Conservation (phyloP, 176 grass and related monocot genomes). For the Musa troglodytarum region DNA sequence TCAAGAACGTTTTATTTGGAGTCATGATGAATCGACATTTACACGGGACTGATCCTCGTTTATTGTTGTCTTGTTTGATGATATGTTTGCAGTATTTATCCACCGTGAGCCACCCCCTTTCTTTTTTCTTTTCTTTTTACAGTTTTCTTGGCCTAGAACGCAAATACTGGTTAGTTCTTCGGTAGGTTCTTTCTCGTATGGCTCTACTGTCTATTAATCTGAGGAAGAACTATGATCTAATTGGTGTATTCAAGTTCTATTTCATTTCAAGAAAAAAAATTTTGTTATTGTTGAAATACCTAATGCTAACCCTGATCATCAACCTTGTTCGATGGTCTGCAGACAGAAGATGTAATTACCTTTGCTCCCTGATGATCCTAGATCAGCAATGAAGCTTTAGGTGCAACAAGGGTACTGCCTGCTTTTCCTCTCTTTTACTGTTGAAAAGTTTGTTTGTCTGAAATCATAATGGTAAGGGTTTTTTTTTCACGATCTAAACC, state of each 20-base stretch:
- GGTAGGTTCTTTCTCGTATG: background rate
- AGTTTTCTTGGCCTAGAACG: background rate
- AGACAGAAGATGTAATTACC: constrained; percentile 64
- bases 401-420: constrained; percentile 57
- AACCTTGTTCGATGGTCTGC: constrained; percentile 27
- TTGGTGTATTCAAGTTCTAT: background rate
- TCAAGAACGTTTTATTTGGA: background rate
- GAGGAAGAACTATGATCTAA: background rate
- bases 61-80: too few relatives aligned
- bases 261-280: too few relatives aligned
- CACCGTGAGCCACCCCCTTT: background rate
- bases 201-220: background rate
- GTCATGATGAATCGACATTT: background rate
- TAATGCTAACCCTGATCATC: background rate
- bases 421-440: constrained; percentile 12
- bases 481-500: too few relatives aligned
- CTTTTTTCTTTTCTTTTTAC: background rate
- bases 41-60: background rate
- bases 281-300: background rate
- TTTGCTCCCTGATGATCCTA: too few relatives aligned
- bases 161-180: background rate
- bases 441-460: background rate
- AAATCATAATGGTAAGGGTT: too few relatives aligned
- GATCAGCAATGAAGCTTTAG: constrained; percentile 8
- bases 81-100: too few relatives aligned